phyloP scores from a whole-genome alignment of 805 yeast genomes.

The Wickerhamiella azyma region DNA sequence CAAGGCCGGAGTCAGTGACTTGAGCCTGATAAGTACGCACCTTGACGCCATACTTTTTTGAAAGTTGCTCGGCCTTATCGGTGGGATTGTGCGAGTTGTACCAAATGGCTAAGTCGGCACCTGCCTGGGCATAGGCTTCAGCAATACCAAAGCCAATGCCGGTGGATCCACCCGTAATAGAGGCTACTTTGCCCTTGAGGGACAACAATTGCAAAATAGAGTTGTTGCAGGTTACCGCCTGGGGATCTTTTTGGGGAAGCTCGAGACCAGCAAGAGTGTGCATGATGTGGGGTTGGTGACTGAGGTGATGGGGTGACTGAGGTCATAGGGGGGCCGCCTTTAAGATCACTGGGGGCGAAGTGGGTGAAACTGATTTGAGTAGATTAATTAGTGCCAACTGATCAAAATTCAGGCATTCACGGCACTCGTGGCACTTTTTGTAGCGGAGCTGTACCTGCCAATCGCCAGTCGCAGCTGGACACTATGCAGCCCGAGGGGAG shows the following conservation, averaged over 20 bases:
- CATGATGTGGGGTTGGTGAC: neutral
- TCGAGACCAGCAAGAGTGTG: neutral
- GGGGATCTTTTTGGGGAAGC: neutral
- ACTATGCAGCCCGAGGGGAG: no score
- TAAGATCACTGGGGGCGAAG: no score
- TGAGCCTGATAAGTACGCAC: conserved; percentile 53
- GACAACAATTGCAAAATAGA: conserved; percentile 57
- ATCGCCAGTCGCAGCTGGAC: no score
- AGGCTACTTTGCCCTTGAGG: conserved; percentile 68
- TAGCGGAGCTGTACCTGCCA: no score
- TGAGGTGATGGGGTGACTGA: no score
- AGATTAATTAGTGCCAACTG: no score
- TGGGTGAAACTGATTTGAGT: no score
- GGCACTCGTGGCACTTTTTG: no score
- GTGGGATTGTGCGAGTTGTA: conserved; percentile 51
- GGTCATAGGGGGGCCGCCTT: no score
- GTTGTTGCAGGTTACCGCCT: conserved; percentile 11
- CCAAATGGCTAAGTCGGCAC: conserved; percentile 69
- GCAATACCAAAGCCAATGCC: conserved; percentile 79
- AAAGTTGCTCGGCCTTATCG: conserved; percentile 42
- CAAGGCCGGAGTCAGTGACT: conserved; percentile 37
- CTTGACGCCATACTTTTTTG: conserved; percentile 45
- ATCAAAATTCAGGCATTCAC: no score
- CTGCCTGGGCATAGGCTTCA: conserved; percentile 73
- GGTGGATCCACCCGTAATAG: conserved; percentile 72